Conservation (phyloP, 83 land plant species). For the Thuja plicata region DNA sequence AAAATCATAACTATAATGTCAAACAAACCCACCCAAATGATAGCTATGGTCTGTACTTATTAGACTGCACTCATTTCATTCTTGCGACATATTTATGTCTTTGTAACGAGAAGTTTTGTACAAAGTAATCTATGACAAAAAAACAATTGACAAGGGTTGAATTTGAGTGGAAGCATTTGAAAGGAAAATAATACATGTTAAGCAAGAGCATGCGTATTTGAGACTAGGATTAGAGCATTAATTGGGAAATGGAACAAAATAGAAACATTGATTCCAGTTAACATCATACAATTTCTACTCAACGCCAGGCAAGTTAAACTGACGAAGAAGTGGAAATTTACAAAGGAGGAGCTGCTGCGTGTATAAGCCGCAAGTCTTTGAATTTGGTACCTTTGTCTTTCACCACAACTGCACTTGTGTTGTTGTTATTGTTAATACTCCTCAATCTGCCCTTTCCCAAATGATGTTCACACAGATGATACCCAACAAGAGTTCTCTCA, state of each 20-base stretch:
- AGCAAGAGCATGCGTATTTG: too few species aligned
- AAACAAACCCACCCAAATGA: background rate
- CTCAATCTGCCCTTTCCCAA: conserved; percentile 1
- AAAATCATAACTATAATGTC: background rate
- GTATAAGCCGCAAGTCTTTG: background rate
- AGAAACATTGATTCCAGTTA: background rate
- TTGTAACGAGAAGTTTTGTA: too few species aligned
- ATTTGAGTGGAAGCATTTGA: too few species aligned
- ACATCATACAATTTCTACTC: background rate
- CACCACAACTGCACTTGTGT: background rate
- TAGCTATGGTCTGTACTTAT: too few species aligned
- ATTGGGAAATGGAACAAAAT: background rate
- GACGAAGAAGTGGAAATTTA: background rate
- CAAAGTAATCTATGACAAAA: too few species aligned
- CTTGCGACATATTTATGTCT: too few species aligned
- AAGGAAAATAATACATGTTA: too few species aligned
- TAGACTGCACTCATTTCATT: too few species aligned
- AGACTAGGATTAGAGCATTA: background rate
- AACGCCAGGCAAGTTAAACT: background rate
- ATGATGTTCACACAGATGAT: conserved; percentile 63
- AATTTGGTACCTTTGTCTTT: background rate
- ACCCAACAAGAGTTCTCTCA: conserved; percentile 54
- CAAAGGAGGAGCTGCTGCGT: background rate
- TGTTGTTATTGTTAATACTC: background rate
- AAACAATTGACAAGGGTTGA: background rate